Evolutionary conservation across 805 yeast species (phyloP), one percentile per base, ranked within the genome.

Genomic region (Teunomyces panamensis): DNA sequence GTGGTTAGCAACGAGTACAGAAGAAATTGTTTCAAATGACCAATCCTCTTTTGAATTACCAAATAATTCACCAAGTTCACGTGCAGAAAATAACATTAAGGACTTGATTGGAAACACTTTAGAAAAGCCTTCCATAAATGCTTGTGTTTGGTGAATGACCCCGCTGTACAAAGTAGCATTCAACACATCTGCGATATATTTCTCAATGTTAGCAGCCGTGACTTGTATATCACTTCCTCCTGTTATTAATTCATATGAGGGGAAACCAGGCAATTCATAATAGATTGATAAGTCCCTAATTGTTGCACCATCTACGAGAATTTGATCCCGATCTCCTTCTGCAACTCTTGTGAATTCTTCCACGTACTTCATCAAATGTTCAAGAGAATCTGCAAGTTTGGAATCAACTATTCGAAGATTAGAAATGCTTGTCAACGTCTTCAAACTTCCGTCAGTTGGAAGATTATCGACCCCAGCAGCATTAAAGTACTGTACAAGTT

Each of bases 11-110:
- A 80, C 80, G 11, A 92, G 70, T 0, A 84, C 74, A 1, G 79
- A 72, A 5, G 73, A 55, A 26, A 92, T 67, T 0, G 94, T 82
- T 36, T 75, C 79, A 35, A 64, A 64, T 0, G 86, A 77, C 97
- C 98, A 94, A 59, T 92, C 97, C 60, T 92, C 98, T 39, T 83
- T 83, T 2, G 80, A 79, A 50, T 81, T 81, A 4, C 98, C 97
- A 56, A 88, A 81, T 33, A 92, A 59, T 16, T 77, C 76, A 2
- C 77, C 80, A 27, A 90, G 71, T 59, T 92, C 98, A n/a, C 70
- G 74, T 0, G 96, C 81, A 0, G 89, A 75, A 56, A 94, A 85
- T 1, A 89, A 78, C 9, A 78, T 60, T 63, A 94, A 71, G 0
- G 95, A 84, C 8, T 78, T 70, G 52, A 84, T 84, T 0, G 97